Percentiles rank a stretch among this genome's conserved stretches.
phyloP scores from a whole-genome alignment of 306 rosid species.

The Casuarina glauca region DNA sequence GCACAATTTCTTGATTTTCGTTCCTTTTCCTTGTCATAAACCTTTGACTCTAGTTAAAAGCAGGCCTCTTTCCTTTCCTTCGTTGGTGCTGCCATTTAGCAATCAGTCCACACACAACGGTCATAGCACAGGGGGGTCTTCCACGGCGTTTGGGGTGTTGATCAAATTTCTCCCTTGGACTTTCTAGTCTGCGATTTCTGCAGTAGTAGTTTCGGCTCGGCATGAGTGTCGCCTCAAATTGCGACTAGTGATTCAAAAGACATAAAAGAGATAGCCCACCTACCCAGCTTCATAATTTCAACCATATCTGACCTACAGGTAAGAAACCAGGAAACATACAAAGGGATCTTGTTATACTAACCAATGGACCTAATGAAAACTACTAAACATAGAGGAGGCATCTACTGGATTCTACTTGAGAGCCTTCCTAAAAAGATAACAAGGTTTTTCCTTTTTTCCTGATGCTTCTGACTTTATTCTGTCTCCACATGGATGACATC shows the following conservation, averaged over 20 bases:
- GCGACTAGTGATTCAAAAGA: not conserved
- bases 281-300: not conserved
- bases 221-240: not conserved
- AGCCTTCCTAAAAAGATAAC: not conserved
- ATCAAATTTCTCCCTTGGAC: not conserved
- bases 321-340: too few species aligned
- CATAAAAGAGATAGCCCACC: conserved; percentile 2
- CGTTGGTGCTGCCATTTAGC: not conserved
- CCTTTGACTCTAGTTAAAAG: too few species aligned
- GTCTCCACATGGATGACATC: conserved; percentile 20
- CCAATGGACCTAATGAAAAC: not conserved
- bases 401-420: not conserved
- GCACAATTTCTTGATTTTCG: too few species aligned
- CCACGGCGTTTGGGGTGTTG: too few species aligned
- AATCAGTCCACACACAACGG: not conserved
- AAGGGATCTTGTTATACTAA: not conserved
- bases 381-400: not conserved
- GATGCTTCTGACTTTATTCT: not conserved
- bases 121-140: not conserved
- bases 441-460: not conserved
- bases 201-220: too few species aligned
- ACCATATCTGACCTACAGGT: not conserved
- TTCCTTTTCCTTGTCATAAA: too few species aligned
- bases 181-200: too few species aligned
- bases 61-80: too few species aligned